These are phyloP conservation scores for Paralagenidium karlingii DNA, from an alignment of 352 stramenopile genomes.

Conservation along the genomic window DNA sequence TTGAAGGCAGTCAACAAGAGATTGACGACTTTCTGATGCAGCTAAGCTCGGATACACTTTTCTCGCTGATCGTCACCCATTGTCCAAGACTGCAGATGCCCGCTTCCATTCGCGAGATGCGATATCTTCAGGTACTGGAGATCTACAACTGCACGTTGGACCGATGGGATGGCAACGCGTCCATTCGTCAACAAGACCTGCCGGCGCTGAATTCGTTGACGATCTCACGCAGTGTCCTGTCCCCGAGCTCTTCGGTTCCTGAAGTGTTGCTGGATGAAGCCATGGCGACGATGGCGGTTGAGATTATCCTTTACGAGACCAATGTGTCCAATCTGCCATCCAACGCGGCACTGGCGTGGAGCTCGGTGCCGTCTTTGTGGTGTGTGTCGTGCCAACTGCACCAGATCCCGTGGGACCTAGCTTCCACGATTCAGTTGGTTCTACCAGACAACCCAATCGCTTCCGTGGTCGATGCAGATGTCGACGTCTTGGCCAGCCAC, in stretches of 20 bases:
- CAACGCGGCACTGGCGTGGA: too few species aligned
- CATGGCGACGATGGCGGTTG: too few species aligned
- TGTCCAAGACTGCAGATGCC: constrained; percentile 17
- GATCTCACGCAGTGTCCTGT: constrained; percentile 11
- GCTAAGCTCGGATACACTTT: constrained; percentile 10
- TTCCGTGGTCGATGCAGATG: too few species aligned
- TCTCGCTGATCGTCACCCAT: constrained; percentile 16
- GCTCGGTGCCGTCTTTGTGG: too few species aligned
- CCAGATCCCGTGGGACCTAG: too few species aligned
- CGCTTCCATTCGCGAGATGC: constrained; percentile 11
- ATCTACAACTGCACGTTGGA: constrained; percentile 23
- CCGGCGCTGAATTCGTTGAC: constrained; percentile 9
- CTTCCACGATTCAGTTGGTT: too few species aligned
- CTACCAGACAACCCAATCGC: too few species aligned
- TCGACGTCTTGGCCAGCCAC: too few species aligned
- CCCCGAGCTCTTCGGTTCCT: constrained; percentile 7
- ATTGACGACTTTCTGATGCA: constrained; percentile 3
- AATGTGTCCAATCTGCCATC: too few species aligned
- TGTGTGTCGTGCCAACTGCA: too few species aligned
- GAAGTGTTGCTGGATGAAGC: constrained; percentile 2
- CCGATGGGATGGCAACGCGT: constrained; percentile 9
- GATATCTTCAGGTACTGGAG: constrained; percentile 16
- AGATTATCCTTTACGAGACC: too few species aligned
- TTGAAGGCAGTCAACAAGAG: constrained; percentile 6
- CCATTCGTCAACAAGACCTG: too few species aligned